Base-by-base conservation (phyloP, 2,329 filamentous ascomycete genomes). In the Fusarium newnesense region DNA sequence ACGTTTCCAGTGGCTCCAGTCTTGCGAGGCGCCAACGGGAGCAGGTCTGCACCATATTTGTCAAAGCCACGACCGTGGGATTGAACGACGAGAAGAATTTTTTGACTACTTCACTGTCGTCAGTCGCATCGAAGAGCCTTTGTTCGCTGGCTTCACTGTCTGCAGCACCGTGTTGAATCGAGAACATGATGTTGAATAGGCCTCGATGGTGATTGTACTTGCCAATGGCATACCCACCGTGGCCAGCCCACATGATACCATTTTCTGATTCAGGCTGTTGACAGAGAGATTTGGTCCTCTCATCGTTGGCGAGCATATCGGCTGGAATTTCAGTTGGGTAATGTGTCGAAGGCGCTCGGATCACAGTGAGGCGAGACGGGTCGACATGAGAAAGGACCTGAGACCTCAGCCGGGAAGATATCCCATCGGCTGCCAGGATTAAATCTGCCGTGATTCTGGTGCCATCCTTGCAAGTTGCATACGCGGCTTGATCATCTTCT, bases 121-220 rank as follows among this genome's bases (percentile, higher is more conserved):
- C 54, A 1, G 37, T 63, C 4, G 64, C 47, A 2, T 66, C 64
- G 1, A 56, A 66, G 1, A 66, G 36, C 43, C 30, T 63, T 15
- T 66, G 18, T 21, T 63, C 59, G 15, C 64, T 66, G 5, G 59
- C 53, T n/a, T 56, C 64, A 9, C 58, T 50, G 7, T 57, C 43
- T 21, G 43, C 50, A 34, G 43, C 9, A 16, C 64, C 59, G 1
- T 66, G 59, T 21, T 66, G 64, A 39, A 66, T 66, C 4, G 64
- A 66, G 21, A 66, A 66, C 64, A 66, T 66, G 2, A 56, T 28
- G 11, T 66, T 66, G 42, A 66, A 66, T 0, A 66, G 64, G 10
- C 59, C 32, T n/a, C 64, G 64, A 9, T 43, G 64, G 39, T 62
- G 64, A 16, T 66, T 62, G 18, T 56, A 66, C 32, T 66, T 66